These are phyloP conservation scores for Cadophora sp. DNA, from an alignment of 2,329 filamentous ascomycete genomes.

Conservation along the genomic window DNA sequence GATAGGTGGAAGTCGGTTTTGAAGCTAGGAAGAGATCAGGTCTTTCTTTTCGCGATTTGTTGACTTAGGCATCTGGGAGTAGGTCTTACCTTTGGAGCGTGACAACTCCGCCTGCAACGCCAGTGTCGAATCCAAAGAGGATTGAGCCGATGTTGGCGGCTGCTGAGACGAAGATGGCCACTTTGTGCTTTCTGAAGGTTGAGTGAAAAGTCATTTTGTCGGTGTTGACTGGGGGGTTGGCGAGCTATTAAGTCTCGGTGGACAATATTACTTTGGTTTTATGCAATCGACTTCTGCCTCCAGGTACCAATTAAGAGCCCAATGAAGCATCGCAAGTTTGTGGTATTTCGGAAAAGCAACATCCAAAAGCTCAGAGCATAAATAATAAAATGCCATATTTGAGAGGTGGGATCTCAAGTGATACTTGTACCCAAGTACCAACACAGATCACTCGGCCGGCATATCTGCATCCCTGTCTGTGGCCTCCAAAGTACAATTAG, in stretches of 20 bases:
- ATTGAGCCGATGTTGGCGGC: conserved; percentile 34
- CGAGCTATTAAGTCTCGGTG: neutral
- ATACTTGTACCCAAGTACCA: conserved; percentile 5
- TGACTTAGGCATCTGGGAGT: neutral
- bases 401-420: neutral
- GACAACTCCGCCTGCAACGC: conserved; percentile 35
- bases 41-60: neutral
- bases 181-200: conserved; percentile 28
- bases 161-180: conserved; percentile 28
- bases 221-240: neutral
- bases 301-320: neutral
- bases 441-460: neutral
- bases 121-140: conserved; percentile 37
- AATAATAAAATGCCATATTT: neutral
- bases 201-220: conserved; percentile 3
- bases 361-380: neutral
- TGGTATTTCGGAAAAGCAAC: neutral
- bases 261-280: too few relatives aligned
- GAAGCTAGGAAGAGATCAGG: neutral
- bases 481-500: neutral
- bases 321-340: neutral
- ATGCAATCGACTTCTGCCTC: neutral
- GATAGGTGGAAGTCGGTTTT: conserved; percentile 29
- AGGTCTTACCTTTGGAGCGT: conserved; percentile 28
- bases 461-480: neutral